phyloP scores from a whole-genome alignment of 2,329 filamentous ascomycete genomes.

The Colletotrichum aenigma region DNA sequence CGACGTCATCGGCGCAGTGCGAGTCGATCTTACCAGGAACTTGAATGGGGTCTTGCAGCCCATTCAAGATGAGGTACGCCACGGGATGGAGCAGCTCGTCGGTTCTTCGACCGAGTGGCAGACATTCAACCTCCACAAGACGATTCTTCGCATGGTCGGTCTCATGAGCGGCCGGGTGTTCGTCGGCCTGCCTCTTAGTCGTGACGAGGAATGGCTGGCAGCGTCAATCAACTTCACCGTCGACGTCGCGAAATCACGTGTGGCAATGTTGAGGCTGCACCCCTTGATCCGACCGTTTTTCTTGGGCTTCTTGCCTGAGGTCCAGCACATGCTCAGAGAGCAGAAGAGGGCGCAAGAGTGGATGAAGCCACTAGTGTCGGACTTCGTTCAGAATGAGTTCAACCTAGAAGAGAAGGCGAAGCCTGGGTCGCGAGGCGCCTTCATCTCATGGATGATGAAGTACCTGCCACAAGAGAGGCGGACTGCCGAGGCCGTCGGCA shows the following conservation, averaged over 20 bases:
- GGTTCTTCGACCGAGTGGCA: slow-evolving; percentile 20
- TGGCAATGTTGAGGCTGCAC: not conserved
- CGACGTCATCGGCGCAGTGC: not conserved
- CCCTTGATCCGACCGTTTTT: slow-evolving; percentile 1
- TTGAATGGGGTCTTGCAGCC: not conserved
- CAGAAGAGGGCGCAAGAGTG: not conserved
- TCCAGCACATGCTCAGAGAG: not conserved
- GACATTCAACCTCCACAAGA: slow-evolving; percentile 21
- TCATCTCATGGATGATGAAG: slow-evolving; percentile 49
- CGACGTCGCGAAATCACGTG: slow-evolving; percentile 6
- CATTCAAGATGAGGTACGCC: slow-evolving; percentile 13
- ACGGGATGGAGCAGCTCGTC: not conserved
- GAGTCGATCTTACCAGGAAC: slow-evolving; percentile 8
- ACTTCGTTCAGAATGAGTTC: not conserved
- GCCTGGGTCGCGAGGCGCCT: slow-evolving; percentile 27
- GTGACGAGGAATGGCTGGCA: slow-evolving; percentile 30
- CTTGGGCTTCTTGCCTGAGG: not conserved
- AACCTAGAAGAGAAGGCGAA: slow-evolving; percentile 22
- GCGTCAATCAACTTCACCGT: slow-evolving; percentile 29
- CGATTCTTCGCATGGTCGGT: slow-evolving; percentile 28
- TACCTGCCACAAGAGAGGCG: not conserved
- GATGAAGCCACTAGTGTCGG: slow-evolving; percentile 6
- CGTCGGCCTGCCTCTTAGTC: slow-evolving; percentile 30
- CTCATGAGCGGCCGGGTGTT: slow-evolving; percentile 31
- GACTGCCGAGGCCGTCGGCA: not conserved